Evolutionary conservation across 2,329 filamentous ascomycete species (phyloP).

Genomic region (Bipolaris victoriae): DNA sequence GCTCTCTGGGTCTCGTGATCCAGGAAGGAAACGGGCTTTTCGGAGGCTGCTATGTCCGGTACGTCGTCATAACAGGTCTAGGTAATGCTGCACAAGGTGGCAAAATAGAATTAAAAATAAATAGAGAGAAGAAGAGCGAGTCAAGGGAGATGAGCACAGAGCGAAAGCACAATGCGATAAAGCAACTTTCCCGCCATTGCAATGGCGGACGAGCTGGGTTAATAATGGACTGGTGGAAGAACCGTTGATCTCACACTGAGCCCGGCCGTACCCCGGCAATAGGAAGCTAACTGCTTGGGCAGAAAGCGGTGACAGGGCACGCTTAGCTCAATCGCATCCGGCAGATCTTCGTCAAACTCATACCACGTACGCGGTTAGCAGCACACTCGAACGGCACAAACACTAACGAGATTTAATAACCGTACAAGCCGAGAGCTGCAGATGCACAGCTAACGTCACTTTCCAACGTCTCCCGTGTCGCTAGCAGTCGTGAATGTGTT

Average conservation of each 20-base stretch:
- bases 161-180: background rate
- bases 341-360: background rate
- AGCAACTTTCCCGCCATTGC: conserved; percentile 2
- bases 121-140: no score
- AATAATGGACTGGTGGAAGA: conserved; percentile 12
- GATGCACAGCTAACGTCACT: background rate
- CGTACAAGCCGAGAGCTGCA: background rate
- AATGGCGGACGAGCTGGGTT: conserved; percentile 7
- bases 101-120: background rate
- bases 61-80: conserved; percentile 15
- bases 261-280: conserved; percentile 6
- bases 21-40: conserved; percentile 16
- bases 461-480: background rate
- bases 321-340: background rate
- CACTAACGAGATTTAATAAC: background rate
- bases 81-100: background rate
- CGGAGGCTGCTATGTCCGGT: conserved; percentile 24
- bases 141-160: background rate
- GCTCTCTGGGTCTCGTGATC: conserved; percentile 22
- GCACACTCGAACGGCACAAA: background rate
- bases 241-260: conserved; percentile 7
- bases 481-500: background rate
- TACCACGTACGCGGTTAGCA: background rate
- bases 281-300: conserved; percentile 8
- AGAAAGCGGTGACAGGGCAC: conserved; percentile 8